phyloP scores from a whole-genome alignment of 225 moss, liverwort and hornwort species.

The Takakia lepidozioides region DNA sequence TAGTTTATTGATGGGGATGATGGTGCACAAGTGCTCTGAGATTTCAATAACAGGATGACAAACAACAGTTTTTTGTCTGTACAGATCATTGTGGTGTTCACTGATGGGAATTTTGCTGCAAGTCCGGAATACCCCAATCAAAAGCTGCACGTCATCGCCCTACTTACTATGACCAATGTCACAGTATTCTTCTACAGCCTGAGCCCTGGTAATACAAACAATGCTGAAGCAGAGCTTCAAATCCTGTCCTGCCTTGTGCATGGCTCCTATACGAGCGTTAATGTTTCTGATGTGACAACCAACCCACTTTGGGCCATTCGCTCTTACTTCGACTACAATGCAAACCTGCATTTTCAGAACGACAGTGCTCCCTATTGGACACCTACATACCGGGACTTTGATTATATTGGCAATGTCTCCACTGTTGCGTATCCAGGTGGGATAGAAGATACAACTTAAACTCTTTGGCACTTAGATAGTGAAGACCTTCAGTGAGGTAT shows the following conservation, averaged over 20 bases:
- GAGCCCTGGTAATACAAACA: constrained; percentile 16
- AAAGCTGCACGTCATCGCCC: constrained; percentile 11
- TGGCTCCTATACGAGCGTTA: constrained; percentile 26
- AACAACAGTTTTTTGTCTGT: too few relatives aligned
- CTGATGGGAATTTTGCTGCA: constrained; percentile 21
- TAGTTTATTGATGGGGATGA: too few relatives aligned
- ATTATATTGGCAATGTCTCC: constrained; percentile 33
- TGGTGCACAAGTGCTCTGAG: too few relatives aligned
- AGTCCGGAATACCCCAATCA: constrained; percentile 11
- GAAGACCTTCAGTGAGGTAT: too few relatives aligned
- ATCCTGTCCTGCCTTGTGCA: constrained; percentile 30
- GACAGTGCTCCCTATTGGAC: constrained; percentile 41
- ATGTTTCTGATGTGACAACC: constrained; percentile 18
- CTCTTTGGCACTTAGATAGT: too few relatives aligned
- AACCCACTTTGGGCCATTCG: constrained; percentile 49
- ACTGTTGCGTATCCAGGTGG: constrained; percentile 35
- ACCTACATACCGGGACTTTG: constrained; percentile 22
- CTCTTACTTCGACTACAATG: constrained; percentile 40
- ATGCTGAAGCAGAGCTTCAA: constrained; percentile 23
- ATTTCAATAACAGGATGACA: too few relatives aligned
- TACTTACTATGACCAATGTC: constrained; percentile 11
- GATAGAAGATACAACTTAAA: too few relatives aligned
- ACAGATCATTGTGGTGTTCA: constrained; percentile 35
- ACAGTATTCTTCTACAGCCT: constrained; percentile 35
- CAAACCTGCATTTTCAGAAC: constrained; percentile 14